phyloP scores from a whole-genome alignment of 768 basidiomycete species.

The Mrakia frigida region DNA sequence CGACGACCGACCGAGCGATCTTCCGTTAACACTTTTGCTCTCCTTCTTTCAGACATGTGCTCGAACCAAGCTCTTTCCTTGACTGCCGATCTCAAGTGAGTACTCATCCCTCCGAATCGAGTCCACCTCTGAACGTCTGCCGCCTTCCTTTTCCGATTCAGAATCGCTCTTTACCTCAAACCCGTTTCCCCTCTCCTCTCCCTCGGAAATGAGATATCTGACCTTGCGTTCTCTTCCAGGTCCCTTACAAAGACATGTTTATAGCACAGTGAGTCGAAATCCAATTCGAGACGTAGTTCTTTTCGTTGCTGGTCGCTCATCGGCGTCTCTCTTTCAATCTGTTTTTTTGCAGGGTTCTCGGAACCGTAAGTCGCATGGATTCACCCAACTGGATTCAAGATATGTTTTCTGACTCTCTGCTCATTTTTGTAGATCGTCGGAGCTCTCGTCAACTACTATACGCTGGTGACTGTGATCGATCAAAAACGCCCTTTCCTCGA shows the following conservation, averaged over 20 bases:
- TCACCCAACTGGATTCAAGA: too few relatives aligned
- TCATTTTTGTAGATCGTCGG: constrained; percentile 36
- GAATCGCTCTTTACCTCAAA: constrained; percentile 37
- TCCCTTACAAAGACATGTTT: constrained; percentile 41
- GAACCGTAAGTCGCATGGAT: not conserved
- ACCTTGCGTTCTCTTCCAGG: not conserved
- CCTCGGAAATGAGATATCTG: not conserved
- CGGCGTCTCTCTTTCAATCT: not conserved
- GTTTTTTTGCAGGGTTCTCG: not conserved
- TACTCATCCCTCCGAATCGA: constrained; percentile 36
- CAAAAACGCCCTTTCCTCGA: constrained; percentile 42
- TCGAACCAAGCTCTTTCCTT: constrained; percentile 43
- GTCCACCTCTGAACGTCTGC: too few relatives aligned
- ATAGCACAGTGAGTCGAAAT: not conserved
- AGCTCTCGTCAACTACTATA: constrained; percentile 42
- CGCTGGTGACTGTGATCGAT: constrained; percentile 41
- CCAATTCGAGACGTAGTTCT: too few relatives aligned
- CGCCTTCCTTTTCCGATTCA: constrained; percentile 13
- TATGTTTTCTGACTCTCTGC: too few relatives aligned
- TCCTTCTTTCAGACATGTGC: constrained; percentile 39
- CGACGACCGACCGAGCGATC: too few relatives aligned
- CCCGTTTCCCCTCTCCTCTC: not conserved
- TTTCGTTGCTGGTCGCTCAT: too few relatives aligned
- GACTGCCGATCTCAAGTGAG: constrained; percentile 44
- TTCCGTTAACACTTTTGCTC: not conserved